Conservation (phyloP, 305 asterid genomes). For the Fraxinus albicans region DNA sequence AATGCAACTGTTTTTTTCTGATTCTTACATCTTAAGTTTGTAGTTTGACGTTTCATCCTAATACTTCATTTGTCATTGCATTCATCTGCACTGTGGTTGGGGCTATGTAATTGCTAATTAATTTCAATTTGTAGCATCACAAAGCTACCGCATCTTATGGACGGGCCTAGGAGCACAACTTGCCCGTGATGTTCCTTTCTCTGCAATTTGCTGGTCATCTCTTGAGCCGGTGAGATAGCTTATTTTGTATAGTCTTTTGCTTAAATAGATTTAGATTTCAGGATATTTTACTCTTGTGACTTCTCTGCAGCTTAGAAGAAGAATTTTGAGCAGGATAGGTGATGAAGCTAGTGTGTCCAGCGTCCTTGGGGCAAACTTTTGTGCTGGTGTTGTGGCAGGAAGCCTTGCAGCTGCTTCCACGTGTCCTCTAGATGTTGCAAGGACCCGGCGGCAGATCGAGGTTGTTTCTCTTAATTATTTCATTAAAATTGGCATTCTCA, state of each 20-base stretch:
- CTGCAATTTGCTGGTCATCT: slow-evolving; percentile 93
- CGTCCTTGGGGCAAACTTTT: slow-evolving; percentile 75
- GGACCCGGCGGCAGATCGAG: slow-evolving; percentile 90
- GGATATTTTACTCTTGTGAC: not conserved
- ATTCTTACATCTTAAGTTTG: not conserved
- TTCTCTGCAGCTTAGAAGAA: slow-evolving; percentile 63
- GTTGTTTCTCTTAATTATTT: slow-evolving; percentile 31
- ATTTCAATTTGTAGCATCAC: slow-evolving; percentile 35
- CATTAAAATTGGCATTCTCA: not conserved
- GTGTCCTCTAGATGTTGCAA: slow-evolving; percentile 87
- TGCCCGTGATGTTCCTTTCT: slow-evolving; percentile 93
- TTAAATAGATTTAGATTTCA: not conserved
- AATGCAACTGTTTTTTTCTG: not conserved
- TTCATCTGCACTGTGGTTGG: not conserved
- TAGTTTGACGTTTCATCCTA: not conserved
- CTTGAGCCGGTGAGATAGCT: slow-evolving; percentile 75
- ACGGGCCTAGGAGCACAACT: slow-evolving; percentile 97
- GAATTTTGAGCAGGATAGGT: slow-evolving; percentile 48
- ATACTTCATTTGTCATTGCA: not conserved
- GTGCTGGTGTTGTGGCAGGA: slow-evolving; percentile 84
- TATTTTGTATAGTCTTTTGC: not conserved
- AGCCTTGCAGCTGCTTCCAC: slow-evolving; percentile 83
- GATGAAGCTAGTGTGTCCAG: slow-evolving; percentile 47
- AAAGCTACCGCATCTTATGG: slow-evolving; percentile 68
- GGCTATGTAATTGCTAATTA: not conserved